phyloP scores from a whole-genome alignment of 176 grass and related monocot genomes.

The Cenchrus fungigraminus region DNA sequence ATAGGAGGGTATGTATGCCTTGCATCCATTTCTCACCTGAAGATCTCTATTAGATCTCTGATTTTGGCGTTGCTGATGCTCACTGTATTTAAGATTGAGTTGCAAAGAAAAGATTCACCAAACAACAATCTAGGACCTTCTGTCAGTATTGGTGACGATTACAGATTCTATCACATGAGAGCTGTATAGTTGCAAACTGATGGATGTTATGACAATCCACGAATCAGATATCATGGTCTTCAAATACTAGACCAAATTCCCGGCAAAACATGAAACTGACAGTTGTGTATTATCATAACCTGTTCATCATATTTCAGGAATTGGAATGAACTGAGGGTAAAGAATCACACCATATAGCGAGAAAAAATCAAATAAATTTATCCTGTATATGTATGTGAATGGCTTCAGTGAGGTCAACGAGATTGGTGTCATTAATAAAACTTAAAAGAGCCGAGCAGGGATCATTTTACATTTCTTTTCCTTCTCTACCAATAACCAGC shows the following conservation, averaged over 20 bases:
- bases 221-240: constrained; percentile 36
- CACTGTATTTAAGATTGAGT: constrained; percentile 30
- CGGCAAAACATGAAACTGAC: neutral
- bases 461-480: constrained; percentile 22
- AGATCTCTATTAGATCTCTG: constrained; percentile 46
- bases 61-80: constrained; percentile 44
- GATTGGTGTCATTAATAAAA: constrained; percentile 29
- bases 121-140: constrained; percentile 34
- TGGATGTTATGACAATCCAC: constrained; percentile 18
- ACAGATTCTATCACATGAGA: constrained; percentile 2
- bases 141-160: neutral
- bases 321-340: neutral
- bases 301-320: neutral
- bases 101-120: constrained; percentile 34
- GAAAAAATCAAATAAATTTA: constrained; percentile 16
- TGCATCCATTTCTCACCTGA: constrained; percentile 27
- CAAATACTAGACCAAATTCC: constrained; percentile 25
- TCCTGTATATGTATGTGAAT: constrained; percentile 16
- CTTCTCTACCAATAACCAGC: constrained; percentile 37
- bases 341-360: neutral
- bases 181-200: constrained; percentile 44
- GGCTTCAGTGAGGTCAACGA: neutral
- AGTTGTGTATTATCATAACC: constrained; percentile 2
- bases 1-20: constrained; percentile 27
- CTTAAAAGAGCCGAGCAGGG: constrained; percentile 4